phyloP scores from a whole-genome alignment of 148 eudicot species.

The Rhododendron vialii region DNA sequence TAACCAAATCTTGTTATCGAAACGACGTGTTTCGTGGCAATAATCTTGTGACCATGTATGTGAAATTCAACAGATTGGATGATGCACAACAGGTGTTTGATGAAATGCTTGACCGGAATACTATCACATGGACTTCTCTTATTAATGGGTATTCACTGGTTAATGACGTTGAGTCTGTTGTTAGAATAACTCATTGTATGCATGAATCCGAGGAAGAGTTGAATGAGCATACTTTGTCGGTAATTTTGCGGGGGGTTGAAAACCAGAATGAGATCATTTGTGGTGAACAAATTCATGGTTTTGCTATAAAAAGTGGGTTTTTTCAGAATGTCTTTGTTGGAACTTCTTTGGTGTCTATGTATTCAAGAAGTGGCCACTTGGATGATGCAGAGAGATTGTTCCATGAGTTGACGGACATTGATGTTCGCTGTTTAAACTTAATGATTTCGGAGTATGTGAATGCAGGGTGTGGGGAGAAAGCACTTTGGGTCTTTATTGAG shows the following conservation, averaged over 20 bases:
- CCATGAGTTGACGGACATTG: conserved; percentile 1
- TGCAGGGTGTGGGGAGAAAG: conserved; percentile 8
- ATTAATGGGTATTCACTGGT: conserved; percentile 8
- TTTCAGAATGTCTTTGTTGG: not conserved
- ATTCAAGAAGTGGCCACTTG: conserved; percentile 18
- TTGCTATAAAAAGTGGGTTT: conserved; percentile 10
- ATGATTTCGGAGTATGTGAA: conserved; percentile 17
- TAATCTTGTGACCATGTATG: not conserved
- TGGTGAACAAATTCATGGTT: conserved; percentile 14
- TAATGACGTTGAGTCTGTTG: conserved; percentile 6
- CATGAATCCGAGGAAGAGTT: conserved; percentile 7
- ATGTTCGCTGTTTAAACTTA: conserved; percentile 14
- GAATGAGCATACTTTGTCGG: conserved; percentile 15
- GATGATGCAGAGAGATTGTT: conserved; percentile 11
- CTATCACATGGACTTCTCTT: conserved; percentile 8
- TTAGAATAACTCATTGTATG: conserved; percentile 5
- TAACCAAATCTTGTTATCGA: not conserved
- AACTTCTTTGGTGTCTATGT: conserved; percentile 18
- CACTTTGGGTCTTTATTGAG: not conserved
- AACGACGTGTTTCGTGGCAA: conserved; percentile 10
- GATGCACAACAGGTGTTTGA: conserved; percentile 15
- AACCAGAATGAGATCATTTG: not conserved
- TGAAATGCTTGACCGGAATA: conserved; percentile 15
- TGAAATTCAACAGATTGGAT: conserved; percentile 4
- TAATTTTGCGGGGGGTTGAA: conserved; percentile 1